A percentile compares a stretch with the other conserved stretches of the same genome.
These are phyloP conservation scores for Coprinopsis cinerea DNA, from an alignment of 768 basidiomycete genomes.

Conservation along the genomic window DNA sequence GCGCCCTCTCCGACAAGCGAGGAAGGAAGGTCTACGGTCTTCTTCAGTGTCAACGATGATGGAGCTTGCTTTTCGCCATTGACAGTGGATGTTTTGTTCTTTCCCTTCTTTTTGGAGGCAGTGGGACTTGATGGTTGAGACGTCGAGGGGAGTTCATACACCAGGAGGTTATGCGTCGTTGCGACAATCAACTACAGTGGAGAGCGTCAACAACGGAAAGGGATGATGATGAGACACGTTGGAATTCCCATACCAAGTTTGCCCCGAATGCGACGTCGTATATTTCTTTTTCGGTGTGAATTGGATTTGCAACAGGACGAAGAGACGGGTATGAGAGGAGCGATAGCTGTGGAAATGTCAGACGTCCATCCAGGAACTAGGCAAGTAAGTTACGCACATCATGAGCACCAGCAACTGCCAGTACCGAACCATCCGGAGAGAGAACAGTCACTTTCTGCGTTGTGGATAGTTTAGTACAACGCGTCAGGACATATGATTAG, in stretches of 20 bases:
- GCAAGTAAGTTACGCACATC: conserved; percentile 41
- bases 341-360: conserved; percentile 39
- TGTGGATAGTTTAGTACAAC: conserved; percentile 13
- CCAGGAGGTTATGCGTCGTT: conserved; percentile 56
- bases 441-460: conserved; percentile 81
- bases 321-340: conserved; percentile 64
- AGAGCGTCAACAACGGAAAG: conserved; percentile 3
- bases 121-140: conserved; percentile 13
- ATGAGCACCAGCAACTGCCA: conserved; percentile 70
- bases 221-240: background rate
- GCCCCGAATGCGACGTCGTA: conserved; percentile 81
- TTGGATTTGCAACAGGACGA: conserved; percentile 36
- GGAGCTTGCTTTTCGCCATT: conserved; percentile 14
- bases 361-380: conserved; percentile 7
- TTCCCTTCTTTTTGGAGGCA: conserved; percentile 35
- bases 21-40: conserved; percentile 50
- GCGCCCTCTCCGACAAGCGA: conserved; percentile 43
- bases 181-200: conserved; percentile 57
- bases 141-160: conserved; percentile 49
- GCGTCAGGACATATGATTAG: conserved; percentile 2
- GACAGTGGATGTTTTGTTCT: conserved; percentile 17
- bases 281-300: conserved; percentile 70
- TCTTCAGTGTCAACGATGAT: conserved; percentile 35
- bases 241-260: conserved; percentile 41
- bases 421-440: conserved; percentile 57